Evolutionary conservation across 495 filamentous ascomycete species (phyloP).

Genomic region (Penicillium riverlandense): DNA sequence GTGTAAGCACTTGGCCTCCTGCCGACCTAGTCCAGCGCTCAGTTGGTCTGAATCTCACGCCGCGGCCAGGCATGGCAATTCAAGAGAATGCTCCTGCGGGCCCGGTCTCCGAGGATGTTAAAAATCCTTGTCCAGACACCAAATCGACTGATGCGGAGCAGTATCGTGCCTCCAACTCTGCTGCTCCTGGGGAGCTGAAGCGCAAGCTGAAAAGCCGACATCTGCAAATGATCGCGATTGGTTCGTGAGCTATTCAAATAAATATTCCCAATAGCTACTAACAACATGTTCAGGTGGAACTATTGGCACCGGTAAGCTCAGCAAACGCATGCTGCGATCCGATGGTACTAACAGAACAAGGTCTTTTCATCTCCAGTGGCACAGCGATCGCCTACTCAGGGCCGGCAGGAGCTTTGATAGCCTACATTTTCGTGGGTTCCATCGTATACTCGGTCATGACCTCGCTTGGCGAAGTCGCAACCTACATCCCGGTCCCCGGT

Average conservation of each 20-base stretch:
- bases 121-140: constrained; percentile 13
- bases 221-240: constrained; percentile 62
- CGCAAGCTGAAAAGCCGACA: constrained; percentile 59
- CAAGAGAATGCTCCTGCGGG: constrained; percentile 1
- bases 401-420: constrained; percentile 56
- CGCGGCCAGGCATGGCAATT: constrained; percentile 9
- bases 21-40: neutral
- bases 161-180: constrained; percentile 5
- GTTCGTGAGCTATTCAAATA: constrained; percentile 25
- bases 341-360: constrained; percentile 4
- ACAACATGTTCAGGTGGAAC: constrained; percentile 55
- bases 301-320: constrained; percentile 54
- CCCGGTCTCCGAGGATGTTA: constrained; percentile 4
- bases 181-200: constrained; percentile 24
- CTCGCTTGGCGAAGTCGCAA: constrained; percentile 58
- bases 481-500: constrained; percentile 64
- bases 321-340: neutral
- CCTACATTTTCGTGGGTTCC: constrained; percentile 51
- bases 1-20: neutral
- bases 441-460: constrained; percentile 48
- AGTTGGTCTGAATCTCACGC: neutral
- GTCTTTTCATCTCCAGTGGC: constrained; percentile 63
- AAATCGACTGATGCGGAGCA: constrained; percentile 18
- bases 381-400: constrained; percentile 54
- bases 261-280: constrained; percentile 41